Percentiles rank a stretch among this genome's conserved stretches.
Conservation (phyloP, 1,139 yeast species). For the Candida glucosophila region DNA sequence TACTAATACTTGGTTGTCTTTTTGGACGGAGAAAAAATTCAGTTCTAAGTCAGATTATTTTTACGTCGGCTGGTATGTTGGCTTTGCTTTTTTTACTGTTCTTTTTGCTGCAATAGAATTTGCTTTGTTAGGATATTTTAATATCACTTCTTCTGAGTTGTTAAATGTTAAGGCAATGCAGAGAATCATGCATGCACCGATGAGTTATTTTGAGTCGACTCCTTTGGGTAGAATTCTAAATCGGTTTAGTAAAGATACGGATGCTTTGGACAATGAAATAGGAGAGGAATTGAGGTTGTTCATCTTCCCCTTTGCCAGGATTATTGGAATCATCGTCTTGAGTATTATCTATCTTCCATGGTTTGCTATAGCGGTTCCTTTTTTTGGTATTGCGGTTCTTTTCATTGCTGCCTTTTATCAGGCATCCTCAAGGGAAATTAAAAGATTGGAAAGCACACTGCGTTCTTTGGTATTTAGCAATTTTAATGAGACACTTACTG, state of each 20-base stretch:
- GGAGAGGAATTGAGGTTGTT: slow-evolving; percentile 37
- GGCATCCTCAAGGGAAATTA: slow-evolving; percentile 37
- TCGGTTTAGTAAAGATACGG: slow-evolving; percentile 50
- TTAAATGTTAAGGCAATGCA: slow-evolving; percentile 30
- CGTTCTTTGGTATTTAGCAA: slow-evolving; percentile 39
- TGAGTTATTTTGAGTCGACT: slow-evolving; percentile 37
- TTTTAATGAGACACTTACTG: slow-evolving; percentile 37
- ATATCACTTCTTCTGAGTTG: slow-evolving; percentile 31
- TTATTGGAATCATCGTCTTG: slow-evolving; percentile 34
- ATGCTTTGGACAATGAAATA: slow-evolving; percentile 38
- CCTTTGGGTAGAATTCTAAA: slow-evolving; percentile 40
- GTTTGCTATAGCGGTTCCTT: slow-evolving; percentile 39
- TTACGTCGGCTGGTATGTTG: slow-evolving; percentile 26
- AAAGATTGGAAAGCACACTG: slow-evolving; percentile 36
- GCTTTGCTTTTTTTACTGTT: slow-evolving; percentile 32
- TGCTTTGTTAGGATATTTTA: slow-evolving; percentile 45
- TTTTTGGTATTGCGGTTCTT: slow-evolving; percentile 22
- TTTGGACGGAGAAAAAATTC: slow-evolving; percentile 25
- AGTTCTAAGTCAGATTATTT: slow-evolving; percentile 13
- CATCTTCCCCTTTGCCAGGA: slow-evolving; percentile 30
- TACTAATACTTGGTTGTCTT: slow-evolving; percentile 35
- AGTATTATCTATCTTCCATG: slow-evolving; percentile 38
- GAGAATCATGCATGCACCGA: slow-evolving; percentile 34
- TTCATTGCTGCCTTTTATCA: slow-evolving; percentile 33
- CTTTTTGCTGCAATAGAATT: slow-evolving; percentile 44